These are phyloP conservation scores for Mycena indigotica DNA, from an alignment of 768 basidiomycete species.

Conservation along the genomic window DNA sequence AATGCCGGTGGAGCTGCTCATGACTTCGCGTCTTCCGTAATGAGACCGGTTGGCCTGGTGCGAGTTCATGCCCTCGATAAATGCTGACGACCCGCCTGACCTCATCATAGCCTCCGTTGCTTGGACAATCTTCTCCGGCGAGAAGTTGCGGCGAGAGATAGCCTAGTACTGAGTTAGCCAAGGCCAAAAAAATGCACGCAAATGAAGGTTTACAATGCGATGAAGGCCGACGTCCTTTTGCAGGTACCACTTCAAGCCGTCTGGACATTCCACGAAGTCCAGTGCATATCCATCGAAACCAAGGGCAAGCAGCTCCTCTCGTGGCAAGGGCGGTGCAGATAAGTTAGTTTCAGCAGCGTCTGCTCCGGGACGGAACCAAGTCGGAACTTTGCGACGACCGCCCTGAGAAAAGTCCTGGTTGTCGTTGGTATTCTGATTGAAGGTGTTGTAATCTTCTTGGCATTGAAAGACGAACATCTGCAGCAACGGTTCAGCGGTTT, in stretches of 20 bases:
- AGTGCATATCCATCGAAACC: constrained; percentile 85
- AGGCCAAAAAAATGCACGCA: background rate
- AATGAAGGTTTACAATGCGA: constrained; percentile 61
- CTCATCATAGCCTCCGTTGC: constrained; percentile 67
- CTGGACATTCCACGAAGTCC: constrained; percentile 77
- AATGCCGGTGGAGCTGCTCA: constrained; percentile 64
- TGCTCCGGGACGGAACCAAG: constrained; percentile 60
- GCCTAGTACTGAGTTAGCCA: constrained; percentile 45
- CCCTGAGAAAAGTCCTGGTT: constrained; percentile 45
- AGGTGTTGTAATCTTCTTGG: constrained; percentile 73
- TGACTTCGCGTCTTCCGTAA: constrained; percentile 67
- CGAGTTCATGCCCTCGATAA: constrained; percentile 59
- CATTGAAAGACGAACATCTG: constrained; percentile 88
- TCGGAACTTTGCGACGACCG: constrained; percentile 48
- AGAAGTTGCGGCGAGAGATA: constrained; percentile 51
- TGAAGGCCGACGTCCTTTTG: constrained; percentile 65
- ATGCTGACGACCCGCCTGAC: constrained; percentile 52
- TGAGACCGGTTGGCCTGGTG: constrained; percentile 66
- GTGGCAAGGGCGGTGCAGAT: constrained; percentile 55
- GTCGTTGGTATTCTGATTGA: constrained; percentile 74
- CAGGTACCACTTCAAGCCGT: constrained; percentile 74
- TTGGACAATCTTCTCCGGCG: constrained; percentile 41
- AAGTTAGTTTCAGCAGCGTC: constrained; percentile 32
- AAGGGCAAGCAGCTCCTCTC: constrained; percentile 59
- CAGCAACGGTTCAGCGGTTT: background rate